Evolutionary conservation across 1,284 basidiomycete species (phyloP).

Genomic region (Phylloboletellus chloephorus): DNA sequence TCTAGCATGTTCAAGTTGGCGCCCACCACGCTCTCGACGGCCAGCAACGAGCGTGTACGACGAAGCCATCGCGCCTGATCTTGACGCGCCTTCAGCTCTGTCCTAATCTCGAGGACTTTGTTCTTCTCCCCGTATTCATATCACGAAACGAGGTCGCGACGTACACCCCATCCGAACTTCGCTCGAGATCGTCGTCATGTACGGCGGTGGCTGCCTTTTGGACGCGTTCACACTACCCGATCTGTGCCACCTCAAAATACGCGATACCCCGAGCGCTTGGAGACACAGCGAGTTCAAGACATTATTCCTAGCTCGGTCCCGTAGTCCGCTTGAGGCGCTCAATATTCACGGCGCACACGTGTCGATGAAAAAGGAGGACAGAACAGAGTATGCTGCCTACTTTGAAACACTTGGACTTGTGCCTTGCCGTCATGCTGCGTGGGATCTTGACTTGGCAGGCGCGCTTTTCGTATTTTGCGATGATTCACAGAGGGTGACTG

Average conservation of each 20-base stretch:
- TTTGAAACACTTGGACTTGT: constrained; percentile 18
- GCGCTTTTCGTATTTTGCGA: too few relatives aligned
- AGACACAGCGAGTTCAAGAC: constrained; percentile 12
- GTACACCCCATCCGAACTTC: not conserved
- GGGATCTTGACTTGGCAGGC: not conserved
- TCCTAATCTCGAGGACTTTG: constrained; percentile 14
- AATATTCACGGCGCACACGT: constrained; percentile 14
- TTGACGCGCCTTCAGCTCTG: constrained; percentile 19
- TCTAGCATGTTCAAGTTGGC: too few relatives aligned
- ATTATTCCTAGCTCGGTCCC: constrained; percentile 15
- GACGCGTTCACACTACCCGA: constrained; percentile 13
- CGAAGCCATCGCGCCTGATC: constrained; percentile 12
- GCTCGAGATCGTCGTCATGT: constrained; percentile 16
- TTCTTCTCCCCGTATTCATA: constrained; percentile 14
- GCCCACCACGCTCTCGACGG: not conserved
- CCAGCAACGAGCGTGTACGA: too few relatives aligned
- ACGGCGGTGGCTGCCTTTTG: constrained; percentile 10
- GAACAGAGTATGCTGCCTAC: constrained; percentile 17
- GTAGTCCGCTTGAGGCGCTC: constrained; percentile 20
- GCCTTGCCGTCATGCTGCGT: constrained; percentile 12
- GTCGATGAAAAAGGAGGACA: constrained; percentile 14
- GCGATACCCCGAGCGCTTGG: constrained; percentile 16
- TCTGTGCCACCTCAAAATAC: constrained; percentile 8
- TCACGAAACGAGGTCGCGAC: not conserved
- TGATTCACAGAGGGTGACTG: too few relatives aligned